These are phyloP conservation scores for Coemansia sp. DNA, from an alignment of 192 early-diverging fungal genomes.

Conservation along the genomic window DNA sequence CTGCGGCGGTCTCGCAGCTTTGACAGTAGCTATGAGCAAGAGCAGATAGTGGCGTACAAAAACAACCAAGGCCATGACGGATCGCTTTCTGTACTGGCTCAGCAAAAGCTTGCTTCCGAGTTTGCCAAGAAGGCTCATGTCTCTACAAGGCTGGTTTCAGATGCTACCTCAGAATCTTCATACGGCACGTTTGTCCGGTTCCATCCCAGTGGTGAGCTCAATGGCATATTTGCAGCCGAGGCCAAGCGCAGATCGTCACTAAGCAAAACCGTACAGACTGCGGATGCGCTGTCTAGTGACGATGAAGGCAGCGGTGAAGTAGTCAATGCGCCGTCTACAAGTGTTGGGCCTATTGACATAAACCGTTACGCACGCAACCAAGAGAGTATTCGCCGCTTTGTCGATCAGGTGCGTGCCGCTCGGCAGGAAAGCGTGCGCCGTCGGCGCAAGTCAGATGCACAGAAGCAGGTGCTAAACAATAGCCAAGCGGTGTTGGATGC, in stretches of 20 bases:
- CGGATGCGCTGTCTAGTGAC: neutral
- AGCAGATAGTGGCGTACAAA: neutral
- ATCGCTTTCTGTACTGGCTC: conserved; percentile 32
- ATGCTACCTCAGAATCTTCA: conserved; percentile 39
- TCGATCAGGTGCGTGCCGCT: conserved; percentile 35
- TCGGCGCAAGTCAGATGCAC: conserved; percentile 18
- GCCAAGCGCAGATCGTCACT: neutral
- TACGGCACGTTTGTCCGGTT: conserved; percentile 53
- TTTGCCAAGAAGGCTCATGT: conserved; percentile 34
- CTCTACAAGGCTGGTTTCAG: conserved; percentile 33
- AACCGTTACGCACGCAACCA: conserved; percentile 35
- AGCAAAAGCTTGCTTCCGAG: conserved; percentile 38
- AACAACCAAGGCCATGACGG: conserved; percentile 50
- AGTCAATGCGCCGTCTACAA: no score
- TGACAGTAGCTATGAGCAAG: neutral
- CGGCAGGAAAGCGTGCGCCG: conserved; percentile 28
- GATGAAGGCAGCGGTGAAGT: neutral
- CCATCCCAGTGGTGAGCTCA: conserved; percentile 52
- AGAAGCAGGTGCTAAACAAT: conserved; percentile 26
- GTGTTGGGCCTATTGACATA: neutral
- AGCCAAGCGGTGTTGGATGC: conserved; percentile 44
- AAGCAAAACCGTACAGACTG: neutral
- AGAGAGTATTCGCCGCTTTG: conserved; percentile 36
- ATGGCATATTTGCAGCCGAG: conserved; percentile 21
- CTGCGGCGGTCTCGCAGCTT: neutral